A percentile compares a stretch with the other conserved stretches of the same genome.
Conservation (phyloP, 208 protist species). For the Lotmaria passim region DNA sequence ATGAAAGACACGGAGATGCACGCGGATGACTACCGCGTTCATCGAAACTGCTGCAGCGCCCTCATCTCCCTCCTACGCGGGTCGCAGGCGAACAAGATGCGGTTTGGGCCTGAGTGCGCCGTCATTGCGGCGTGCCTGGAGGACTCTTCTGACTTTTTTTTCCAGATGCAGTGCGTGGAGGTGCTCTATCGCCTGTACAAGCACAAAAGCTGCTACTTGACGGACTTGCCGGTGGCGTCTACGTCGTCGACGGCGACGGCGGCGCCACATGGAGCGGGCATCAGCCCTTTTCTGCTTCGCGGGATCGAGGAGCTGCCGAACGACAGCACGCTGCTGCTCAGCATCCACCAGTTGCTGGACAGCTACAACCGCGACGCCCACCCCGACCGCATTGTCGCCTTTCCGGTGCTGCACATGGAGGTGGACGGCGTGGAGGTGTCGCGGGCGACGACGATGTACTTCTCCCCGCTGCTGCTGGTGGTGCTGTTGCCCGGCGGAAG, state of each 20-base stretch:
- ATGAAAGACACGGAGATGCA: constrained; percentile 50
- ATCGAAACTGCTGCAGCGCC: constrained; percentile 71
- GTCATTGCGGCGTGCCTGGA: constrained; percentile 55
- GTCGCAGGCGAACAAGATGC: constrained; percentile 79
- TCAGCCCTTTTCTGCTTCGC: constrained; percentile 58
- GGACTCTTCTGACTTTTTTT: constrained; percentile 77
- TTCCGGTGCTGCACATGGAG: constrained; percentile 65
- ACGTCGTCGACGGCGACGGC: no score
- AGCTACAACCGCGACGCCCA: constrained; percentile 66
- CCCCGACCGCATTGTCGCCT: constrained; percentile 40
- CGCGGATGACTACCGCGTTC: constrained; percentile 75
- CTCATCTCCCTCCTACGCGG: constrained; percentile 82
- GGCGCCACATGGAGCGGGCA: constrained; percentile 5
- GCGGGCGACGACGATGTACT: constrained; percentile 78
- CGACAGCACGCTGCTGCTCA: constrained; percentile 68
- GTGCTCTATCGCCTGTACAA: constrained; percentile 82
- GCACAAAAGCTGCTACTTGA: constrained; percentile 55
- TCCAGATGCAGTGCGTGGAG: constrained; percentile 90
- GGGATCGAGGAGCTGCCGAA: constrained; percentile 75
- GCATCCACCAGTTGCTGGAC: constrained; percentile 73
- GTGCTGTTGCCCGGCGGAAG: constrained; percentile 53
- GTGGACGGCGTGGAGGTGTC: constrained; percentile 59
- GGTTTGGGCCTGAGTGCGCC: constrained; percentile 55
- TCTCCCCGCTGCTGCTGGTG: constrained; percentile 76
- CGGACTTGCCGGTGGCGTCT: constrained; percentile 27